phyloP scores from a whole-genome alignment of 352 stramenopile species.

The Thalassiosira exigua region DNA sequence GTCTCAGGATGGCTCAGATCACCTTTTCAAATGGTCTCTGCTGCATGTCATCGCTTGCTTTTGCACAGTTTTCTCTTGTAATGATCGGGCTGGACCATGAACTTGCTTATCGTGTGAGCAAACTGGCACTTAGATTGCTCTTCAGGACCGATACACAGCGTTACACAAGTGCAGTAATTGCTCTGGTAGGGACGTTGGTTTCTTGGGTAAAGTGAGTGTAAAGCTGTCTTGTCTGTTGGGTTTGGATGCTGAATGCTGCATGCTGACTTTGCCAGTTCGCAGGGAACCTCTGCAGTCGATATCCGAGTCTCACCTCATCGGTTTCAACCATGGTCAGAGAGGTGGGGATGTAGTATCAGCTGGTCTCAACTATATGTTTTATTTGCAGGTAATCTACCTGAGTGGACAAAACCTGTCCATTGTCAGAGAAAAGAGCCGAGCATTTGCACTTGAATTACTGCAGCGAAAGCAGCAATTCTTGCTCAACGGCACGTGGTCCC shows the following conservation, averaged over 20 bases:
- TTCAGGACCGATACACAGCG: not conserved
- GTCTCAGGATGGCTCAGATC: slow-evolving; percentile 21
- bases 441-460: slow-evolving; percentile 1
- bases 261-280: no score
- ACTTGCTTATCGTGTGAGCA: slow-evolving; percentile 9
- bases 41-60: slow-evolving; percentile 8
- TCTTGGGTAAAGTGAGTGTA: slow-evolving; percentile 17
- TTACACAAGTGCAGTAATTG: slow-evolving; percentile 5
- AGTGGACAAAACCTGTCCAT: slow-evolving; percentile 12
- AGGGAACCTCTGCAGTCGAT: slow-evolving; percentile 36
- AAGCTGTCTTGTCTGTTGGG: slow-evolving; percentile 1
- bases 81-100: not conserved
- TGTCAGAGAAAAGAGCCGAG: slow-evolving; percentile 2
- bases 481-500: not conserved
- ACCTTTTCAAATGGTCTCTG: slow-evolving; percentile 14
- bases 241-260: no score
- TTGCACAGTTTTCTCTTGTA: slow-evolving; percentile 12
- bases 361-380: slow-evolving; percentile 11
- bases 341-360: slow-evolving; percentile 15
- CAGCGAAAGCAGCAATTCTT: slow-evolving; percentile 8
- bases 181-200: not conserved
- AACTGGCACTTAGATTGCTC: slow-evolving; percentile 12
- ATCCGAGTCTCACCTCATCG: slow-evolving; percentile 32
- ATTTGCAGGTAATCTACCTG: slow-evolving; percentile 16
- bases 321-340: slow-evolving; percentile 19